A percentile compares a stretch with the other conserved stretches of the same genome.
phyloP scores from a whole-genome alignment of 163 green algal species.

The Scenedesmus sp. region DNA sequence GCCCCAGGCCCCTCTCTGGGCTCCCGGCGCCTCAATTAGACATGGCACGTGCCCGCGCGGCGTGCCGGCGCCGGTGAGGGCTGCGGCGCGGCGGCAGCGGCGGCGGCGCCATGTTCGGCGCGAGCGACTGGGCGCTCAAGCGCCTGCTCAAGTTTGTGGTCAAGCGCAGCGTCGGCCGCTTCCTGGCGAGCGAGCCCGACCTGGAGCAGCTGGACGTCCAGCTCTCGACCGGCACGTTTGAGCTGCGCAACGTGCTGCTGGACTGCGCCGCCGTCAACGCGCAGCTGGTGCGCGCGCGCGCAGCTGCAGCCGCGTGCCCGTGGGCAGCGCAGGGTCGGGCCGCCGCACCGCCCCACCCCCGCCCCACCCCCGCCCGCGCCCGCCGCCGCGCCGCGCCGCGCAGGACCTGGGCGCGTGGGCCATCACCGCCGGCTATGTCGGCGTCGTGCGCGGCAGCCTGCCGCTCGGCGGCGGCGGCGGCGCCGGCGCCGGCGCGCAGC shows the following conservation, averaged over 20 bases:
- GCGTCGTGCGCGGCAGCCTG: constrained; percentile 49
- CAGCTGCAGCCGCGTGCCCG: no score
- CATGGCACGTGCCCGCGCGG: no score
- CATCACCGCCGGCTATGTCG: constrained; percentile 55
- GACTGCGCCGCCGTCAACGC: constrained; percentile 66
- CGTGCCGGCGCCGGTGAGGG: no score
- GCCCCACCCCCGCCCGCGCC: no score
- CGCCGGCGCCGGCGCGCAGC: constrained; percentile 34
- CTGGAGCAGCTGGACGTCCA: constrained; percentile 71
- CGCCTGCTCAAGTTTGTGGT: constrained; percentile 70
- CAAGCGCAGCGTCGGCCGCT: constrained; percentile 67
- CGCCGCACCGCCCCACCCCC: neutral
- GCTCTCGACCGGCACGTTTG: constrained; percentile 62
- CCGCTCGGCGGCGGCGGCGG: constrained; percentile 41
- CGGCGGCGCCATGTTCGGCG: constrained; percentile 32
- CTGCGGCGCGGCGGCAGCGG: no score
- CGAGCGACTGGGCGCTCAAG: constrained; percentile 41
- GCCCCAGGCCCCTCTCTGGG: no score
- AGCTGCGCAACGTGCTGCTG: constrained; percentile 68
- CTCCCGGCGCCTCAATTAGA: no score
- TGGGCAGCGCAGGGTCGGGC: neutral
- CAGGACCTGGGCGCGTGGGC: constrained; percentile 55
- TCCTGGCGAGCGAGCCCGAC: constrained; percentile 65
- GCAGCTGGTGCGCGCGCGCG: constrained; percentile 56
- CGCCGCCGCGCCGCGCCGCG: neutral